Evolutionary conservation across 805 yeast species (phyloP), one percentile per base, ranked within the genome.

Genomic region (Spathaspora boniae): DNA sequence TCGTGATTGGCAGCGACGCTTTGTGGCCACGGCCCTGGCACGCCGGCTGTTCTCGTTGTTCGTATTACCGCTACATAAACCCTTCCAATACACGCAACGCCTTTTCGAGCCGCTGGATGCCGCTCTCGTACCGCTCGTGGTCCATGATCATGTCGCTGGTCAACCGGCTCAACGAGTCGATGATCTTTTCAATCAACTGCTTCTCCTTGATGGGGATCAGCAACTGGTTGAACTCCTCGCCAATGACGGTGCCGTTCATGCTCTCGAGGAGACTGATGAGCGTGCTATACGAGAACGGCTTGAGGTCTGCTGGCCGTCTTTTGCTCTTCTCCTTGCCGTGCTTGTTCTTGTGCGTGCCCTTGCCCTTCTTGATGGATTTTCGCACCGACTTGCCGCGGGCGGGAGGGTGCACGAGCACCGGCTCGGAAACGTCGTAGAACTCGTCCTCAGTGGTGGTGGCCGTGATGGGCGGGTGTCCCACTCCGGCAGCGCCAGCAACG

Each of bases 91-190:
- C 94, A 37, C 83, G 68, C 38, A 88, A 73, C 0, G 96, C 97
- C 47, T 80, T 80, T 46, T 83, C 84, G 47, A 91, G 65, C 44
- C 98, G 68, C 43, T 76, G 70, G 29, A 86, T 72, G 9, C 97
- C 95, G 42, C 86, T 87, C 11, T 79, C 80, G 39, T 83, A 81
- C 50, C 93, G 76, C 19, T 76, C 77, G 19, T 86, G 86, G 56
- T 91, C 96, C 37, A 86, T 55, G 36, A 88, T 83, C 86, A 93
- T 87, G 52, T 88, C 96, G 35, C 89, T 86, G 3, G 95, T 87
- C 40, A 93, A 71, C 48, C 93, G 72, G 26, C 93, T 81, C 31
- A 91, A 66, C 2, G 94, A 80, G 50, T 88, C 95, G 3, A 91
- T 84, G 32, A 91, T 78, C 57, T 86, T 80, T 51, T 91, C 97